Base-by-base conservation (phyloP, 306 rosid genomes). In the Hippophae tibetana region DNA sequence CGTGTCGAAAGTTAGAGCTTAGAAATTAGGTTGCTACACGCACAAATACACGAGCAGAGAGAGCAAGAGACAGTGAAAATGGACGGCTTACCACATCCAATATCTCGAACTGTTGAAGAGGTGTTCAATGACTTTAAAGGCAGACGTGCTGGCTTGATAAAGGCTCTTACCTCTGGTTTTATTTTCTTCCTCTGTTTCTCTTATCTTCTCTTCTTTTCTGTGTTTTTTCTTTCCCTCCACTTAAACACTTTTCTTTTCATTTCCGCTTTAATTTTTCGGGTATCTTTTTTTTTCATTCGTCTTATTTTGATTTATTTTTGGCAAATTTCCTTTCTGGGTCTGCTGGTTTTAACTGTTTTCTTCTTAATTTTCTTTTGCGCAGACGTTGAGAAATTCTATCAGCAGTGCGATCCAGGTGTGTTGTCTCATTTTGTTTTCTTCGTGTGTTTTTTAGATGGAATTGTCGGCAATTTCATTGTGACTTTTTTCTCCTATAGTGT, bases 371-470 rank as follows among this genome's bases (percentile, higher is more conserved):
- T 8, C 8, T 0, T 43, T 11, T 18, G 47, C 71, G 76, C 86
- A 93, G 99, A 93, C 58, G 99, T 93, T 72, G 81, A 86, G 53
- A 88, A 82, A 84, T 93, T 93, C 63, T 88, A 79, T 76, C 97
- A 88, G 81, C 88, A 76, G 85, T 88, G 99, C 80, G 95, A 93
- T 82, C 99, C 99, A 48, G 99, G 99, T 93, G 77, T 45, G 95
- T 74, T 25, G 25, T 69, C 54, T 58, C 25, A 5, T 53, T 40
- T 2, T 23, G 62, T 31, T 4, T 31, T 31, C 3, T 2, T 10
- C 23, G 7, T 27, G 11, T 44, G 44, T 43, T 13, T 56, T 45
- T 23, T n/a, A 11, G 57, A 40, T 13, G 52, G 47, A 3, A 5
- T 61, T 55, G 8, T 60, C 47, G 47, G 7, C 38, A 41, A 48